Percentiles rank a stretch among this genome's conserved stretches.
Conservation (phyloP, 192 early-diverging fungal species). For the Allomyces arbusculus region DNA sequence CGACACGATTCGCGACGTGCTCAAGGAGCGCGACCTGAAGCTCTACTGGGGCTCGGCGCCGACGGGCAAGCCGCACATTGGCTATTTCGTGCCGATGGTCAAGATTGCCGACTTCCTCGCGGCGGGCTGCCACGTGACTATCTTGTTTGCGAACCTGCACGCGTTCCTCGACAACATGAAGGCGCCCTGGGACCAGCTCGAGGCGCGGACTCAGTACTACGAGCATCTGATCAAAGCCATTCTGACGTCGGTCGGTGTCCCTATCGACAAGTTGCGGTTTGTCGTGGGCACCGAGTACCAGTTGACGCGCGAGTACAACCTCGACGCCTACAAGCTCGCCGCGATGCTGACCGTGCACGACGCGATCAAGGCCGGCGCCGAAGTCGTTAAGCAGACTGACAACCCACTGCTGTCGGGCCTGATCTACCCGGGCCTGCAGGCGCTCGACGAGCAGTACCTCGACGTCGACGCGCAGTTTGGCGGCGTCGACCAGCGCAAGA, state of each 20-base stretch:
- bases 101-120: constrained; percentile 92
- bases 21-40: constrained; percentile 70
- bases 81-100: constrained; percentile 92
- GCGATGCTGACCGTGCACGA: constrained; percentile 79
- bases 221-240: constrained; percentile 73
- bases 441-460: constrained; percentile 93
- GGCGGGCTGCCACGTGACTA: constrained; percentile 71
- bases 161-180: constrained; percentile 98
- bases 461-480: constrained; percentile 87
- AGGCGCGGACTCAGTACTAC: constrained; percentile 80
- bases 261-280: constrained; percentile 79
- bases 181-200: constrained; percentile 77
- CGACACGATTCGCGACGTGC: constrained; percentile 63
- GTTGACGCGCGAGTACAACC: constrained; percentile 64
- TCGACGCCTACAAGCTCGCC: constrained; percentile 77
- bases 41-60: constrained; percentile 97
- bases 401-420: constrained; percentile 75
- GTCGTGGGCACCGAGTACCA: constrained; percentile 77
- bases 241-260: constrained; percentile 81
- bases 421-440: constrained; percentile 93
- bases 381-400: constrained; percentile 93
- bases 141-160: constrained; percentile 90
- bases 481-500: constrained; percentile 98
- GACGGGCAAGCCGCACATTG: constrained; percentile 88
- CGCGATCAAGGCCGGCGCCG: constrained; percentile 93